Base-by-base conservation (phyloP, 768 basidiomycete genomes). In the Phlebiopsis flavidoalba region DNA sequence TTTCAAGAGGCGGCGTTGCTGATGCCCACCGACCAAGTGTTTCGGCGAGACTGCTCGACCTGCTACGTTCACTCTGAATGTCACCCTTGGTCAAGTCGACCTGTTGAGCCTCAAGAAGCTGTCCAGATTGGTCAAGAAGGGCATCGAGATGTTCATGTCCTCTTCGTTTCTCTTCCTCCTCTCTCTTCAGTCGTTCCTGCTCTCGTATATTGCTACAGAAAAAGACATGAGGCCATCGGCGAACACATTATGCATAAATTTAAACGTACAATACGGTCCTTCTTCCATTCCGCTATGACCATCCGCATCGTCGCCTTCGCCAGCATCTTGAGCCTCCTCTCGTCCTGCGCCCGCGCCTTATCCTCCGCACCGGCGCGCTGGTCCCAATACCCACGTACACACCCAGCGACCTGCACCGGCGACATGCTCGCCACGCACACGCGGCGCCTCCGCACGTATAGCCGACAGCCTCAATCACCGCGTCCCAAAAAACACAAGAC, bases 91-190 rank as follows among this genome's bases (percentile, higher is more conserved):
- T 75, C 49, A 94, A 73, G 66, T 91, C 89, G 0, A 81, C 79
- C 50, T 89, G 86, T 67, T 96, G 95, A 1, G 91, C 89, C 67
- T 90, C 88, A 61, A 97, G 75, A 59, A 96, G 85, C 52, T 89
- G 86, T 0, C 91, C 91, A 37, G 93, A 95, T 67, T 95, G 89
- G 72, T 93, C 85, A 50, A 98, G 77, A 63, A 98, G 92, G 4
- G 89, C 91, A 71, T 95, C 91, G 21, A 98, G 80, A 73, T 97
- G 95, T 63, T 88, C 85, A 62, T 88, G 88, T 0, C 95, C 93
- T 5, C 86, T 79, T 35, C 84, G 80, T 63, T 85, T 80, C 71
- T 95, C 90, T 72, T 97, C 94, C 17, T 79, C 87, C 68, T 91
- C 89, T 12, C 78, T 75, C 55, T 77, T 79, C 46, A 82, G 75